Evolutionary conservation across 352 stramenopile genomes (phyloP).

Genomic region (Globisporangium cystogenes): DNA sequence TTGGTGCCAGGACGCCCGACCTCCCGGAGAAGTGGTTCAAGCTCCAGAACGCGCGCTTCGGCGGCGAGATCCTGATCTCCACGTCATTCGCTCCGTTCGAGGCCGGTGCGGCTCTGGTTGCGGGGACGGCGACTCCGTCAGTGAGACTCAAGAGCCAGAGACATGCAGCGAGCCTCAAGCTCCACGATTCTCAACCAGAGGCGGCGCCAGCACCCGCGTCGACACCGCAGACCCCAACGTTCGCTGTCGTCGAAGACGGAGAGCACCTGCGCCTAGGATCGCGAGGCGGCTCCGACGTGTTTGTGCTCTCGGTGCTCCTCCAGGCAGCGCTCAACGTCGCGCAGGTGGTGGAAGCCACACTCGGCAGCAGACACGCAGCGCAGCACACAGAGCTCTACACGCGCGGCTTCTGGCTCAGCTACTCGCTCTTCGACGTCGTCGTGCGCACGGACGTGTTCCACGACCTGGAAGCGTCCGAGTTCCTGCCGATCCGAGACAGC

Average conservation of each 20-base stretch:
- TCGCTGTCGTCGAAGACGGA: constrained; percentile 18
- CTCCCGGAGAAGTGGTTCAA: constrained; percentile 63
- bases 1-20: constrained; percentile 47
- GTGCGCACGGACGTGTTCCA: constrained; percentile 79
- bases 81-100: constrained; percentile 10
- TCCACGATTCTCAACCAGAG: background rate
- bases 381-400: constrained; percentile 7
- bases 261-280: constrained; percentile 55
- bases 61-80: constrained; percentile 60
- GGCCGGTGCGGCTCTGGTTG: background rate
- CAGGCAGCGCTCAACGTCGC: constrained; percentile 32
- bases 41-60: constrained; percentile 63
- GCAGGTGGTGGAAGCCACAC: constrained; percentile 5
- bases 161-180: background rate
- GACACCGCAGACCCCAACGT: background rate
- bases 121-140: background rate
- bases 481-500: constrained; percentile 62
- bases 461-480: constrained; percentile 45
- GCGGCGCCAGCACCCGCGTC: background rate
- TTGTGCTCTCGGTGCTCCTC: constrained; percentile 58
- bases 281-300: constrained; percentile 35
- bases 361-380: constrained; percentile 1
- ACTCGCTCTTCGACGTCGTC: constrained; percentile 79
- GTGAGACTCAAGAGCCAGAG: background rate
- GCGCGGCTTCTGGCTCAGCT: constrained; percentile 72